Base-by-base conservation (phyloP, 2,329 filamentous ascomycete species). In the Cladosporium cucumerinum region DNA sequence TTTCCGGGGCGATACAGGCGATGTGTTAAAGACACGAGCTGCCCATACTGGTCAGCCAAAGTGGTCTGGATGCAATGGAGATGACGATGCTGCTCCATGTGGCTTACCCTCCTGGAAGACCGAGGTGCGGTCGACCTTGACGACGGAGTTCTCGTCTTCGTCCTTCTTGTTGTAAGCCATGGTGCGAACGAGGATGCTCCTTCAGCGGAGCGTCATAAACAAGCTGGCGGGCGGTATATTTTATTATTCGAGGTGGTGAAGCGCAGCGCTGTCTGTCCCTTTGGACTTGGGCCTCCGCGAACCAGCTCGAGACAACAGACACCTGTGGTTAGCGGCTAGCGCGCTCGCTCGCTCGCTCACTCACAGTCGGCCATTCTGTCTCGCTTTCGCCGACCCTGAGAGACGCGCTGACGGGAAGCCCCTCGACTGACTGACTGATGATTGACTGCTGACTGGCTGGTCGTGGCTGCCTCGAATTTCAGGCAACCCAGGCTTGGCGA, bases 151-250 rank as follows among this genome's bases (percentile, higher is more conserved):
- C 78, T 97, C 94, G 84, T 99, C 95, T 86, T 98, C 95, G 81
- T 99, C 94, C 85, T 97, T 98, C 84, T 99, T 99, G 84, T 94
- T 89, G 87, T 95, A 96, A 82, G 90, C 95, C 93, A 97, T 97
- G 76, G 39, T 73, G 70, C 58, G 61, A 36, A 34, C 59, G 30
- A 11, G 18, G 32, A 21, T 52, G 59, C 59, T 61, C 59, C 59
- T 61, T 61, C 52, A 61, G 59, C 59, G 59, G 59, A 61, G 59
- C 59, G 59, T 52, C 59, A 61, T 61, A 61, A 61, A 61, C 59
- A 54, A 61, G 18, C 25, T 49, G 23, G 16, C 23, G 48, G 30
- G 39, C 28, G 43, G 28, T 51, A 34, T 39, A 39, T 34, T 46
- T 34, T 46, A 61, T 36, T 46, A 46, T 46, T 46, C 39, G 39